Conservation (phyloP, 2,329 filamentous ascomycete genomes). For the Endocalyx cinctus region DNA sequence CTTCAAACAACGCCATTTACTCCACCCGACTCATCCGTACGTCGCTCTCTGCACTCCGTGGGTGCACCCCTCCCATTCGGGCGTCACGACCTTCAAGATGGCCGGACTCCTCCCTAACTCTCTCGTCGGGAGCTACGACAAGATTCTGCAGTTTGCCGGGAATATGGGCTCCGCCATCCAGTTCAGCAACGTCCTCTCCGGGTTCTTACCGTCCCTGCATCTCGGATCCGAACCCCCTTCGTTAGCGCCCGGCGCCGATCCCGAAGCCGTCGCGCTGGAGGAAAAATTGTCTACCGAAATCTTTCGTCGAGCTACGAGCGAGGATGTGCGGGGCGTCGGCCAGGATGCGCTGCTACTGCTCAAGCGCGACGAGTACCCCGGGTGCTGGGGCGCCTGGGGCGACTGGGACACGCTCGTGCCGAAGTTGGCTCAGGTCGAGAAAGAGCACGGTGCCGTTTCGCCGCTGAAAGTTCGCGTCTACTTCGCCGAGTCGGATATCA, state of each 20-base stretch:
- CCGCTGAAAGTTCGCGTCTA: constrained; percentile 12
- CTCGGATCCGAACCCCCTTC: not conserved
- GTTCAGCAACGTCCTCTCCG: constrained; percentile 10
- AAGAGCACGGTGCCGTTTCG: not conserved
- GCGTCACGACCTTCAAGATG: constrained; percentile 10
- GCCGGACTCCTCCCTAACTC: constrained; percentile 10
- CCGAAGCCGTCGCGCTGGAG: constrained; percentile 10
- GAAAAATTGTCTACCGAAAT: constrained; percentile 7
- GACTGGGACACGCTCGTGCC: constrained; percentile 17
- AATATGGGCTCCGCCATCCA: constrained; percentile 8
- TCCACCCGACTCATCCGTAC: constrained; percentile 17
- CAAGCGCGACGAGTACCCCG: constrained; percentile 11
- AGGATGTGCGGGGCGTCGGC: constrained; percentile 12
- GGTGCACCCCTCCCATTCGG: constrained; percentile 16
- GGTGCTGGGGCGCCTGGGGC: constrained; percentile 14
- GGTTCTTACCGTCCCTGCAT: constrained; percentile 1
- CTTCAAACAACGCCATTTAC: constrained; percentile 16
- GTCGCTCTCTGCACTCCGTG: constrained; percentile 16
- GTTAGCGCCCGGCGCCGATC: constrained; percentile 9
- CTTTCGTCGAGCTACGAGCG: constrained; percentile 5
- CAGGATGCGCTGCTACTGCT: constrained; percentile 16
- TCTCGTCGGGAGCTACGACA: constrained; percentile 11
- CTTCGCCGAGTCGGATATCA: constrained; percentile 16
- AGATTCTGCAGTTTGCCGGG: constrained; percentile 7
- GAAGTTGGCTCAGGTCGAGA: constrained; percentile 12